Base-by-base conservation (phyloP, 2,329 filamentous ascomycete species). In the Colletotrichum sp. region DNA sequence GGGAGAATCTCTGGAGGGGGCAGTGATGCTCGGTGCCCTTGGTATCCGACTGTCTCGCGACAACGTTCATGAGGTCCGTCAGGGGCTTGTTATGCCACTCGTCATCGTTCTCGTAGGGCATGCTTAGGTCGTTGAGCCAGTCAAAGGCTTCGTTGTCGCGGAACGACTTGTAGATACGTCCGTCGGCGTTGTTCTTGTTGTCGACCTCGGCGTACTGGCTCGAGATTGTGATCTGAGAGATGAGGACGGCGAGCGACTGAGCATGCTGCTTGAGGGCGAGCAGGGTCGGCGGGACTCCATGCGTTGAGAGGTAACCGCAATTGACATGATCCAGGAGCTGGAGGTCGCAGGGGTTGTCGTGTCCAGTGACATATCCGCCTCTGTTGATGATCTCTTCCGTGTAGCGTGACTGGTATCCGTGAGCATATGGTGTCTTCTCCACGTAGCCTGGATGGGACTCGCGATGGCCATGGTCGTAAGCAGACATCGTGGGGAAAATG, bases 241-340 rank as follows among this genome's bases (percentile, higher is more conserved):
- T 91, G 64, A 92, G 85, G 16, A 88, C 85, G 39, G 85, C 83
- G 19, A 93, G 86, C n/a, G 89, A 88, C 70, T 92, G 91, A 0
- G 90, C 89, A 77, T 93, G 91, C 79, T 91, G 88, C 81, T 93
- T 93, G 44, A 93, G 85, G 2, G 89, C 85, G 2, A 89, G 83
- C n/a, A 93, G 84, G 0, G 90, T 92, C 2, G 90, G 90, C 5
- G 90, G 83, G 8, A 84, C 81, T 6, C 87, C 88, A 15, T 84
- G 82, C 3, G 89, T 90, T 4, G 90, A 92, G 52, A 92, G 83
- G 78, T 91, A 92, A 73, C 86, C 85, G 82, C 91, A 93, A 82
- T 90, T 92, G 77, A 92, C 84, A 77, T 91, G 86, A 32, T 78
- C 65, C 22, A 85, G 79, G 13, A 83, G 78, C 8, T 77, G 29